Base-by-base conservation (phyloP, 805 yeast species). In the Wickerhamiella hasegawae region DNA sequence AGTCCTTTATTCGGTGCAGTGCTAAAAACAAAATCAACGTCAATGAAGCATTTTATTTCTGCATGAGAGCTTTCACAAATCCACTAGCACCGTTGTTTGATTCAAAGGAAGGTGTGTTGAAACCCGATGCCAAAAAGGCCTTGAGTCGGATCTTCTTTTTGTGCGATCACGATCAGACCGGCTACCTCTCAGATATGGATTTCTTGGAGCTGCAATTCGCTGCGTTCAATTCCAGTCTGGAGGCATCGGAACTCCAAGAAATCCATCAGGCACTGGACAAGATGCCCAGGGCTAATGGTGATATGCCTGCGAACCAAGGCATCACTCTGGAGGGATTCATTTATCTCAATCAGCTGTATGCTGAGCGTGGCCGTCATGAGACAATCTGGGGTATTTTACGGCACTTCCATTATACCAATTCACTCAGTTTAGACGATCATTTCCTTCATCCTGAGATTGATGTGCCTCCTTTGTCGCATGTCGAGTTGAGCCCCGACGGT, bases 331-430 rank as follows among this genome's bases (percentile, higher is more conserved):
- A 69, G 31, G 97, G 93, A 0, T 90, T 90, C 48, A 57, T 90
- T 3, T 59, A 72, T 1, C 59, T 90, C 35, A 84, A 82, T 55
- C 79, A 76, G 49, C 57, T 81, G 18, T 90, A 79, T 53, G 93
- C 92, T 1, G 93, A 83, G 45, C 71, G 71, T 25, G 99, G 98
- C 0, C 63, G 97, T 22, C 97, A 90, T 53, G 99, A 90, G 52
- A 90, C 97, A 0, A 77, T 83, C 0, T 90, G 99, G 99, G 94
- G 94, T 0, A 82, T 90, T 16, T 53, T 90, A 18, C 57, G 99
- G 35, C 69, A 84, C 0, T 90, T 81, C 54, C 80, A 82, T 49
- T 90, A 90, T 49, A 87, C 97, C 0, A 90, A 90, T 49, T 84
- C 96, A 0, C 60, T 90, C 4, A 82, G 95, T 1, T 63, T 90